Base-by-base conservation (phyloP, 805 yeast genomes). In the Teunomyces cretensis region DNA sequence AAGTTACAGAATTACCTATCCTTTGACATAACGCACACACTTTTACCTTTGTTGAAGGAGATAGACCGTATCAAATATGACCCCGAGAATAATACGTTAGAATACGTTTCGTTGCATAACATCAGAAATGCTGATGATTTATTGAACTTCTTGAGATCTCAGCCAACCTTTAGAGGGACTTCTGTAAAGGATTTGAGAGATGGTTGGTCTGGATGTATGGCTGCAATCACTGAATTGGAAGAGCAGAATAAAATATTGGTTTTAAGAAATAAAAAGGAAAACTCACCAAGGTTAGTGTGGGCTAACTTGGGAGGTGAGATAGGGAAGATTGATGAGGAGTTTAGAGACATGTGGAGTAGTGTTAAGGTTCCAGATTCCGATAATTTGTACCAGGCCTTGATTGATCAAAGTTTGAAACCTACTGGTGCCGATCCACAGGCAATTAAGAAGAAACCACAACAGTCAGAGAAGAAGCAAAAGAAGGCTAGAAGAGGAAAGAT, bases 351-450 rank as follows among this genome's bases (percentile, higher is more conserved):
- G 78, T 94, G 99, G 99, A 76, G 77, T 46, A 70, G 71, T 30
- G 84, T 88, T 13, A 83, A 82, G 56, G 75, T 92, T 27, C 99
- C 99, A 2, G 84, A 84, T 26, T 81, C 84, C 24, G 85, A 86
- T 42, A 95, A 85, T 45, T 73, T 94, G 49, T 96, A 96, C 19
- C 81, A 84, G 44, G 80, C 81, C 46, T 75, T 94, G 50, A 78
- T 85, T 47, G 88, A 83, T 48, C 83, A 87, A 48, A 92, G 96
- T n/a, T 77, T 94, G 64, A 94, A 90, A 64, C 99, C 99, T 8
- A 92, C 98, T 0, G 86, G 94, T 59, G 94, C 90, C n/a, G 99
- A 94, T 62, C 98, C 99, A n/a, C 88, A 90, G 33, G 80, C 87
- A n/a, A 69, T 90, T 48, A 88, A 84, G 66, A 85, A 83, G 61